Conservation (phyloP, 1,284 basidiomycete species). For the Tranzscheliella williamsii region DNA sequence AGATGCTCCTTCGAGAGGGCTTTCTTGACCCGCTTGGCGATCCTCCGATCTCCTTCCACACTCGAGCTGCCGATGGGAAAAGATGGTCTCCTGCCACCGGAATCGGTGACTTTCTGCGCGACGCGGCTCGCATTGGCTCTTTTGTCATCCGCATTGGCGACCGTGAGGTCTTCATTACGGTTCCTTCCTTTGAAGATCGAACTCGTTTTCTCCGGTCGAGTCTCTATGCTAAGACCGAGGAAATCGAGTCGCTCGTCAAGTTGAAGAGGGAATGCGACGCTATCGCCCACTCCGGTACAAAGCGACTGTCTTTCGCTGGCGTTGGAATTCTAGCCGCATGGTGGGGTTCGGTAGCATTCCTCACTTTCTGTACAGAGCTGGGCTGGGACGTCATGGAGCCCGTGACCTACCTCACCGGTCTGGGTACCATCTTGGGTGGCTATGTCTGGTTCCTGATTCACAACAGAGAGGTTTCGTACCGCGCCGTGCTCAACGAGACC, state of each 20-base stretch:
- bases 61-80: slow-evolving; percentile 42
- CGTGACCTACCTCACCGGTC: slow-evolving; percentile 48
- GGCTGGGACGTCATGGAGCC: slow-evolving; percentile 51
- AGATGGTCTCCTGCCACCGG: slow-evolving; percentile 52
- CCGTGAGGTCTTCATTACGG: slow-evolving; percentile 37
- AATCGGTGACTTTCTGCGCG: slow-evolving; percentile 52
- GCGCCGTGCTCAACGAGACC: slow-evolving; percentile 52
- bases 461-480: slow-evolving; percentile 50
- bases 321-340: slow-evolving; percentile 39
- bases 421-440: slow-evolving; percentile 47
- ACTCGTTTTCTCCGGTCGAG: slow-evolving; percentile 42
- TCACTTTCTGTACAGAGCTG: slow-evolving; percentile 47
- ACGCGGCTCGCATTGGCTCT: slow-evolving; percentile 47
- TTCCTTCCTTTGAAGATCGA: slow-evolving; percentile 52
- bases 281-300: slow-evolving; percentile 40
- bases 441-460: slow-evolving; percentile 53
- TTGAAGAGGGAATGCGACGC: slow-evolving; percentile 50
- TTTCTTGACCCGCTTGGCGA: slow-evolving; percentile 41
- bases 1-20: slow-evolving; percentile 32
- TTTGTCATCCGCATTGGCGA: slow-evolving; percentile 48
- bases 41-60: slow-evolving; percentile 51
- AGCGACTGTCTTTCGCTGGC: slow-evolving; percentile 45
- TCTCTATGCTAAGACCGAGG: slow-evolving; percentile 42
- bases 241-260: slow-evolving; percentile 45
- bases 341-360: slow-evolving; percentile 46